phyloP scores from a whole-genome alignment of 2,329 filamentous ascomycete species.

The Penicillium glabrum region DNA sequence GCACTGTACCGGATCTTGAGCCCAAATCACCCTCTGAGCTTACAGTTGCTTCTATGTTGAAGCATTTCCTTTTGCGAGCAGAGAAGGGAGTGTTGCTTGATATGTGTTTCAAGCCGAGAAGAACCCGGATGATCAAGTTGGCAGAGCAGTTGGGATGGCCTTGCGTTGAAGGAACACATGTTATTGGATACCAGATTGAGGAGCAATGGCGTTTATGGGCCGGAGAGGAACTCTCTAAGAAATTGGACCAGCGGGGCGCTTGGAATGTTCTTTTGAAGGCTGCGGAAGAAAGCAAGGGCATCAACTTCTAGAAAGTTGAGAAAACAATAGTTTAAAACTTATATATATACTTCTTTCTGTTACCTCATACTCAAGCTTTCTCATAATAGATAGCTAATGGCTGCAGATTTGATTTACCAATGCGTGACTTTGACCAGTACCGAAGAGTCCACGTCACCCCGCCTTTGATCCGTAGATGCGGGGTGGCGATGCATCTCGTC shows the following conservation, averaged over 20 bases:
- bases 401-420: too few relatives aligned
- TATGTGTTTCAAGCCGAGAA: conserved; percentile 48
- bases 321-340: not conserved
- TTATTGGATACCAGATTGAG: conserved; percentile 20
- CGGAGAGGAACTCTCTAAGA: conserved; percentile 12
- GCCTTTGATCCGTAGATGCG: not conserved
- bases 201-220: conserved; percentile 19
- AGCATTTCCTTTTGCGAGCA: conserved; percentile 26
- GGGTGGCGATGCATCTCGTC: not conserved
- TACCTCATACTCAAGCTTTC: too few relatives aligned
- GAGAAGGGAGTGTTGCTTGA: conserved; percentile 40
- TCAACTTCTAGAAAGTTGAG: conserved; percentile 11
- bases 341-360: not conserved
- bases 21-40: conserved; percentile 32
- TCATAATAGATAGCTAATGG: too few relatives aligned
- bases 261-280: conserved; percentile 15
- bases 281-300: conserved; percentile 15
- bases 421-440: too few relatives aligned
- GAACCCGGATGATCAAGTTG: conserved; percentile 30
- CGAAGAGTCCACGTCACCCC: too few relatives aligned
- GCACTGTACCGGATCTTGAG: conserved; percentile 42
- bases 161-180: conserved; percentile 19
- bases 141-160: conserved; percentile 14
- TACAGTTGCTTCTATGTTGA: conserved; percentile 25
- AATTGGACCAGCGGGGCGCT: conserved; percentile 11